Percentiles rank a stretch among this genome's conserved stretches.
Conservation (phyloP, 805 yeast species). For the Nakazawaea wickerhamii region DNA sequence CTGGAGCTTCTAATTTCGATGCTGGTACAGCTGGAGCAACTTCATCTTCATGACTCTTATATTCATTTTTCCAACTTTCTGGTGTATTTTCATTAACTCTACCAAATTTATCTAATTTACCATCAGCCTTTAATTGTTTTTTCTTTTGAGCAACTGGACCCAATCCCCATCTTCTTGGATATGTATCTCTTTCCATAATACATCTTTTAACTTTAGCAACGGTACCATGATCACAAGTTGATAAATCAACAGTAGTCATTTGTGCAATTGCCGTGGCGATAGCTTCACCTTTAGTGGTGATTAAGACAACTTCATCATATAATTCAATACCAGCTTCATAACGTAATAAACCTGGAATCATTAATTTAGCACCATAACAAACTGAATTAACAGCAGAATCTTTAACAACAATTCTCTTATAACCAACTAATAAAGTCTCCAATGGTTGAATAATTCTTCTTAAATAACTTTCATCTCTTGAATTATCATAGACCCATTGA, state of each 20-base stretch:
- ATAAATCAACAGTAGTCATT: conserved; percentile 96
- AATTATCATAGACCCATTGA: conserved; percentile 95
- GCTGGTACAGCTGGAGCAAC: conserved; percentile 57
- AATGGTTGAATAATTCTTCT: conserved; percentile 93
- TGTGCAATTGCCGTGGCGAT: conserved; percentile 98
- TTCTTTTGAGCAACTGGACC: conserved; percentile 98
- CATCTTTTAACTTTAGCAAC: conserved; percentile 99
- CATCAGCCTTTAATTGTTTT: conserved; percentile 96
- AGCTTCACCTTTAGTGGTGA: conserved; percentile 99
- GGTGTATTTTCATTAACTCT: conserved; percentile 93
- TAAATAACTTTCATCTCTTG: conserved; percentile 92
- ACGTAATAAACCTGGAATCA: conserved; percentile 97
- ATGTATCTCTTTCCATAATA: conserved; percentile 98
- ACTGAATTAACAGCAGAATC: conserved; percentile 96
- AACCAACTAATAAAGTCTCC: conserved; percentile 88
- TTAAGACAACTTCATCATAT: conserved; percentile 95
- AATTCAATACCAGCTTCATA: conserved; percentile 97
- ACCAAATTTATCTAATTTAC: conserved; percentile 94
- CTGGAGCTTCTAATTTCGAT: conserved; percentile 37
- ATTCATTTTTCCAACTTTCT: conserved; percentile 80
- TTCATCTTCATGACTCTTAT: conserved; percentile 65
- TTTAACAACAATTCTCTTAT: conserved; percentile 89
- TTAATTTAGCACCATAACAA: conserved; percentile 97
- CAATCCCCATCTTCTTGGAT: conserved; percentile 99
- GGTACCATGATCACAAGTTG: conserved; percentile 96